phyloP scores from a whole-genome alignment of 1,284 basidiomycete genomes.

The Boletus mariae region DNA sequence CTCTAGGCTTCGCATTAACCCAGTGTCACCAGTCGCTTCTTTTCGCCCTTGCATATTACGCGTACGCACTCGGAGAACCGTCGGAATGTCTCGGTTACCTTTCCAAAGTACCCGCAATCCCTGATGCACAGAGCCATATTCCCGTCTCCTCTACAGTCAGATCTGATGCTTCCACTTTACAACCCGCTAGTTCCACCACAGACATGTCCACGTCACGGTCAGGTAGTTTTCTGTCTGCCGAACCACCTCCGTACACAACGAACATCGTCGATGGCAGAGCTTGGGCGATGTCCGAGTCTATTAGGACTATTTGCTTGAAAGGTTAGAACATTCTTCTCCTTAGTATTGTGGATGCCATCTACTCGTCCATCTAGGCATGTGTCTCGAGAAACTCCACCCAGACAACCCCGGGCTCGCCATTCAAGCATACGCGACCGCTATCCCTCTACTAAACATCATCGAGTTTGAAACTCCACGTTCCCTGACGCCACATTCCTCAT shows the following conservation, averaged over 20 bases:
- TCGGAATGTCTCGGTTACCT: conserved; percentile 61
- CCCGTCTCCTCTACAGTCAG: conserved; percentile 43
- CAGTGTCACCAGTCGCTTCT: conserved; percentile 46
- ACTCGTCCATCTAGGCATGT: conserved; percentile 42
- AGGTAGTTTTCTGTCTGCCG: conserved; percentile 44
- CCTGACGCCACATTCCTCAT: conserved; percentile 39
- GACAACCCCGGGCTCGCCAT: conserved; percentile 47
- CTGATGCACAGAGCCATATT: conserved; percentile 48
- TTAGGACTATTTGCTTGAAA: conserved; percentile 67
- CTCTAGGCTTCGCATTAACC: conserved; percentile 8
- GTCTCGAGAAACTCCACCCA: conserved; percentile 47
- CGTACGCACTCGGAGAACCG: conserved; percentile 68
- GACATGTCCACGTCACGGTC: conserved; percentile 46
- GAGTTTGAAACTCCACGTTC: conserved; percentile 48
- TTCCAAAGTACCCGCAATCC: conserved; percentile 50
- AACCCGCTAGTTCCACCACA: conserved; percentile 33
- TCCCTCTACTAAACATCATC: conserved; percentile 51
- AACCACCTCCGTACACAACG: conserved; percentile 38
- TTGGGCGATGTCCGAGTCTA: conserved; percentile 62
- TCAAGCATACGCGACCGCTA: conserved; percentile 48
- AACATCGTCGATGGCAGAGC: conserved; percentile 61
- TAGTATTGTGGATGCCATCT: background rate
- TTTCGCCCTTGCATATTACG: conserved; percentile 70
- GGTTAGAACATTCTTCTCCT: conserved; percentile 38
- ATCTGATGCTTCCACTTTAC: conserved; percentile 39